phyloP scores from a whole-genome alignment of 352 stramenopile species.

The Plasmopara halstedii region DNA sequence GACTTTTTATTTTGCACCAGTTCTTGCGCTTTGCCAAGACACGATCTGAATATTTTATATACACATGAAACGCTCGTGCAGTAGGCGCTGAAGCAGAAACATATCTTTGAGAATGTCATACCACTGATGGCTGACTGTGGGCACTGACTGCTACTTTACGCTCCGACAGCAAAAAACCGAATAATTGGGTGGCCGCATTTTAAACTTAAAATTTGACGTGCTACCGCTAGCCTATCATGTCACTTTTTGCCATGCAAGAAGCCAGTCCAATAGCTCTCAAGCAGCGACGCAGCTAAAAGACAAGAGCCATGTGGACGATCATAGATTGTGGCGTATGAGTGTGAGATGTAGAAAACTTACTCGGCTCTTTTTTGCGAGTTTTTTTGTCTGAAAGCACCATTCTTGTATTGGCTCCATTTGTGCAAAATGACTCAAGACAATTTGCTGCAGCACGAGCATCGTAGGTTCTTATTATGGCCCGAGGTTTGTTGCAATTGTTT shows the following conservation, averaged over 20 bases:
- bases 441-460: too few species aligned
- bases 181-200: conserved; percentile 67
- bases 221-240: conserved; percentile 16
- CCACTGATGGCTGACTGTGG: conserved; percentile 54
- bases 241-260: conserved; percentile 14
- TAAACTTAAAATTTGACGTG: conserved; percentile 22
- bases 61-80: conserved; percentile 53
- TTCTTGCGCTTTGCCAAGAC: conserved; percentile 68
- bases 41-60: conserved; percentile 71
- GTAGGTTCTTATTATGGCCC: too few species aligned
- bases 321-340: conserved; percentile 9
- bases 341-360: conserved; percentile 18
- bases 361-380: conserved; percentile 11
- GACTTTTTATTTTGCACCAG: conserved; percentile 69
- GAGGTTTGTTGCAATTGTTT: too few species aligned
- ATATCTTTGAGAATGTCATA: conserved; percentile 73
- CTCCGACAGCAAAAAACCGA: conserved; percentile 35
- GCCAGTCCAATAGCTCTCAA: conserved; percentile 16
- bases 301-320: too few species aligned
- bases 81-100: conserved; percentile 68
- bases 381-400: background rate
- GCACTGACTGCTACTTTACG: conserved; percentile 62
- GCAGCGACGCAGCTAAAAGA: conserved; percentile 9
- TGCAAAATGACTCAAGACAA: too few species aligned
- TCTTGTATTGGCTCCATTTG: too few species aligned